Base-by-base conservation (phyloP, 2,329 filamentous ascomycete genomes). In the Stachybotrys elegans region DNA sequence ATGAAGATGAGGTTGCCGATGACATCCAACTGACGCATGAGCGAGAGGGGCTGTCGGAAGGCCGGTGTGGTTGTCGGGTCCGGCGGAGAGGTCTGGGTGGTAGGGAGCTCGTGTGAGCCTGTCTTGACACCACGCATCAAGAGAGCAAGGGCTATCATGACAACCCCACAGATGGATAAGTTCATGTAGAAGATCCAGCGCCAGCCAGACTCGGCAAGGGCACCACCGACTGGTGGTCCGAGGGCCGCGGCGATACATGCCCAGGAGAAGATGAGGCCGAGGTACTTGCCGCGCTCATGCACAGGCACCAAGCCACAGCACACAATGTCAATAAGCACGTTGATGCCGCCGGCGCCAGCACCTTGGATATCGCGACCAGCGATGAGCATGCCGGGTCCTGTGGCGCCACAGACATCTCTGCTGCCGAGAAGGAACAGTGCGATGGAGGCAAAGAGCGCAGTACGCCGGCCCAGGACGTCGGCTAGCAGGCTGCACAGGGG, bases 401-500 rank as follows among this genome's bases (percentile, higher is more conserved):
- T 29, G 8, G 25, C 25, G 14, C 25, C 25, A 14, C 25, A 8
- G 14, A 14, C 25, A 29, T 9, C 14, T 8, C 25, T 14, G 25
- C 25, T 29, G 25, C 25, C 25, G 25, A 29, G 25, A 29, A 14
- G 9, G 14, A 29, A 29, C 14, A 29, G 61, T 14, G 56, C 58
- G 2, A 75, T 61, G 3, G 67, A 52, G 3, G 50, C 23, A 0
- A 75, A 53, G 4, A 61, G 56, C 5, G 63, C 51, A 43, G 56
- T 65, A 20, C 70, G 63, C 2, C 75, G 63, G 12, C 77, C 75
- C 43, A 71, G 76, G n/a, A 77, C 61, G 47, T 76, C 64, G 16
- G 68, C 60, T 1, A 73, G 43, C 49, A 76, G 71, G 4, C 70
- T 71, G 41, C 68, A 69, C 0, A 75, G 48, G 0, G 74, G 75